Evolutionary conservation across 768 basidiomycete species (phyloP).

Genomic region (Favolaschia claudopus): DNA sequence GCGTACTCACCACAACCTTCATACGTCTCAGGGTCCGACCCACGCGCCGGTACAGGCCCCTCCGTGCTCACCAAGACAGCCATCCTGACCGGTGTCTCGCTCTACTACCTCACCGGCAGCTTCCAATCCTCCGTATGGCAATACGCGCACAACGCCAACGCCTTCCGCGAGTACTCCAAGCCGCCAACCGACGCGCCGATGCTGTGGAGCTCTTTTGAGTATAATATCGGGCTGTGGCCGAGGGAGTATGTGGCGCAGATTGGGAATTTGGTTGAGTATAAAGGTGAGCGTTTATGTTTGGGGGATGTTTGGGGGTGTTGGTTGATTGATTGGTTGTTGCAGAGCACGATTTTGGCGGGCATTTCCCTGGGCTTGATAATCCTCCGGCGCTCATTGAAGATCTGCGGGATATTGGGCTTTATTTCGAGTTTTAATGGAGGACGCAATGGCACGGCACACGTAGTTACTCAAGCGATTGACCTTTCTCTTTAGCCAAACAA

Average conservation of each 20-base stretch:
- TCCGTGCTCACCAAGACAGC: slow-evolving; percentile 9
- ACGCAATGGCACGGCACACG: too few relatives aligned
- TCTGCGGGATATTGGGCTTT: slow-evolving; percentile 7
- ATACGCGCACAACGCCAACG: slow-evolving; percentile 20
- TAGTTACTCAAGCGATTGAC: too few relatives aligned
- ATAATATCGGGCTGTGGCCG: slow-evolving; percentile 11
- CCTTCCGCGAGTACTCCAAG: slow-evolving; percentile 5
- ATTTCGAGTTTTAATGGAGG: neutral
- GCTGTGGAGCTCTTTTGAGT: slow-evolving; percentile 18
- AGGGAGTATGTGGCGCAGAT: slow-evolving; percentile 9
- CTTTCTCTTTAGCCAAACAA: too few relatives aligned
- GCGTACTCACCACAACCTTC: neutral
- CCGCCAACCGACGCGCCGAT: slow-evolving; percentile 17
- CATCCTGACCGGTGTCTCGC: slow-evolving; percentile 30
- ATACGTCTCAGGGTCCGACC: slow-evolving; percentile 13
- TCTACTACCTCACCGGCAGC: slow-evolving; percentile 33
- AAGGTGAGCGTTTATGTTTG: slow-evolving; percentile 6
- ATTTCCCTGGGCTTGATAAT: slow-evolving; percentile 23
- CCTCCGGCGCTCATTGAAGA: slow-evolving; percentile 20
- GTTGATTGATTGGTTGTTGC: neutral
- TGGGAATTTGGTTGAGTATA: slow-evolving; percentile 17
- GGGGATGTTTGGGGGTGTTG: too few relatives aligned
- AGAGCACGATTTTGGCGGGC: slow-evolving; percentile 20
- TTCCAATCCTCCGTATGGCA: slow-evolving; percentile 28
- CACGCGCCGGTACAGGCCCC: slow-evolving; percentile 19